These are phyloP conservation scores for Eucalyptus grandis DNA, from an alignment of 345 rosid genomes.

Conservation along the genomic window DNA sequence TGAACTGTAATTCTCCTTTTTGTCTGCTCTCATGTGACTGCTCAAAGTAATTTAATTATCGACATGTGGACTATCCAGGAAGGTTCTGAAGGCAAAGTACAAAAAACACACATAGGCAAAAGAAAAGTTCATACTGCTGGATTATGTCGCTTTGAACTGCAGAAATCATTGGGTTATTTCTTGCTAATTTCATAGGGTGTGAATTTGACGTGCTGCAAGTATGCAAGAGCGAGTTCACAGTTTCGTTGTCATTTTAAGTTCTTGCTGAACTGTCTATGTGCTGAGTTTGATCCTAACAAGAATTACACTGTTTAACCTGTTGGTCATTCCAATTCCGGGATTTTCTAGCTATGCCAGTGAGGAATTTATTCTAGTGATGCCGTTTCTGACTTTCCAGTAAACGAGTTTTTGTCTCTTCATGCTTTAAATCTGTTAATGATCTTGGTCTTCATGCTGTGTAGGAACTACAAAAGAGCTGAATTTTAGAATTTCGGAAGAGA, in stretches of 20 bases:
- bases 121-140: background rate
- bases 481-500: background rate
- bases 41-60: background rate
- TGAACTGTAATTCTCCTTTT: background rate
- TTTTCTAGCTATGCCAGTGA: background rate
- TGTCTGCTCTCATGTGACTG: background rate
- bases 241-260: background rate
- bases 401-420: background rate
- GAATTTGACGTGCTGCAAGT: background rate
- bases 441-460: background rate
- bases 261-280: background rate
- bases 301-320: background rate
- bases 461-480: background rate
- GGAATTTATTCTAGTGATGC: background rate
- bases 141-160: rapidly evolving
- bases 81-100: background rate
- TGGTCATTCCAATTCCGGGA: background rate
- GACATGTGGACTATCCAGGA: rapidly evolving
- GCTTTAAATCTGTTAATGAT: background rate
- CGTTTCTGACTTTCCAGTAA: background rate
- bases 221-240: background rate
- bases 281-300: background rate
- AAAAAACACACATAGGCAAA: background rate
- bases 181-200: rapidly evolving
- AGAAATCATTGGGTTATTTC: rapidly evolving